Base-by-base conservation (phyloP, 1,284 basidiomycete species). In the Ustilago cynodontis region DNA sequence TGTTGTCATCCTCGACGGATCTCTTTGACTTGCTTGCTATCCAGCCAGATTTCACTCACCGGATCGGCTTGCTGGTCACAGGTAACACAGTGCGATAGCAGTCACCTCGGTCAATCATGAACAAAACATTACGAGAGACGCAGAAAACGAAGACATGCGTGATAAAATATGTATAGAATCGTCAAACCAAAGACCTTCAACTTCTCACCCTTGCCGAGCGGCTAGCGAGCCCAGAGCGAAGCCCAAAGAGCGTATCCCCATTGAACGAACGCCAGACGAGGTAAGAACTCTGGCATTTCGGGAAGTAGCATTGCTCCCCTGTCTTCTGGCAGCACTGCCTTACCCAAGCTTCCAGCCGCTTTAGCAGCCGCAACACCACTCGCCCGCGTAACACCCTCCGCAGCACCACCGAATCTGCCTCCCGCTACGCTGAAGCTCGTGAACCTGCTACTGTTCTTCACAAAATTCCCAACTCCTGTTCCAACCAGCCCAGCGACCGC, bases 171-270 rank as follows among this genome's bases (percentile, higher is more conserved):
- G 26, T 49, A 18, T 26, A 43, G 41, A 49, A n/a, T 8, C 24
- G 26, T 49, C 47, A 49, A 26, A 49, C 5, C 26, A 49, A 26
- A 9, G 28, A 13, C 26, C 43, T n/a, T n/a, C 43, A 45, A n/a
- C 10, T 20, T n/a, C n/a, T n/a, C n/a, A 45, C 2, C n/a, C 7
- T 7, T 11, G 13, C 7, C 9, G 35, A 37, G 14, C 8, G 43
- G 5, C 10, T 49, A 78, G 10, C 77, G 65, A 18, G 72, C 63
- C 72, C 72, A 78, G 2, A 78, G 33, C 0, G 63, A 67, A 11
- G 69, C 67, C 57, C 67, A 69, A 7, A 75, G 2, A 1, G 77
- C 77, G 41, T 72, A 65, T 0, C 26, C 28, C 77, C 77, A 78
- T 18, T 64, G 35, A 3, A 39, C 8, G 14, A 66, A 14, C 4